These are phyloP conservation scores for Dovyalis caffra DNA, from an alignment of 345 rosid species.

Conservation along the genomic window DNA sequence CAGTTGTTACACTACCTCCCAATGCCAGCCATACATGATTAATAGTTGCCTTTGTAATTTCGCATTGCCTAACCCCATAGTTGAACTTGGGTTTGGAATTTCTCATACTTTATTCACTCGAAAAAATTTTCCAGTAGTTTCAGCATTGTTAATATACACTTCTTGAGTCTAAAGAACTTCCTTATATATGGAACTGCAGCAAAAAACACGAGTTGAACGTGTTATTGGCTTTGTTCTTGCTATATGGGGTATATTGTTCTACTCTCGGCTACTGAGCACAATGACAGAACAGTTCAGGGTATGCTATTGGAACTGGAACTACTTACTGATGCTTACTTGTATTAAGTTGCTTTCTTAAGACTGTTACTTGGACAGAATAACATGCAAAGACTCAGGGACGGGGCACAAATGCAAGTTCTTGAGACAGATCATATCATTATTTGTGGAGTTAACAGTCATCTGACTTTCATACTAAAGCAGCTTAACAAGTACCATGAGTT, in stretches of 20 bases:
- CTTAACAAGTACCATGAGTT: conserved; percentile 82
- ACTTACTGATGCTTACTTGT: conserved; percentile 12
- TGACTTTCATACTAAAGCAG: conserved; percentile 81
- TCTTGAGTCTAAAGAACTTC: conserved; percentile 27
- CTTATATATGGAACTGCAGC: conserved; percentile 57
- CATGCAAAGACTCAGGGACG: conserved; percentile 93
- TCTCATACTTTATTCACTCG: conserved; percentile 3
- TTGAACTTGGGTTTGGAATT: not conserved
- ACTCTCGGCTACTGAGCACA: conserved; percentile 90
- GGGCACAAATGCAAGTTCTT: conserved; percentile 91
- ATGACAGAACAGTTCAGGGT: conserved; percentile 98
- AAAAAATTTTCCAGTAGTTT: conserved; percentile 4
- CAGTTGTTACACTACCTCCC: not conserved
- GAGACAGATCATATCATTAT: conserved; percentile 91
- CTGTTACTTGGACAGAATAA: conserved; percentile 52
- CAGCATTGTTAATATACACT: conserved; percentile 5
- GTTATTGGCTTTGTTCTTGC: conserved; percentile 84
- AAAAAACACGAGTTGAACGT: conserved; percentile 85
- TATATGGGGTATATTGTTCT: conserved; percentile 91
- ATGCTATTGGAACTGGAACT: conserved; percentile 26
- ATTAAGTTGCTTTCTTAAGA: conserved; percentile 20
- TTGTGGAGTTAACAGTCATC: conserved; percentile 83
- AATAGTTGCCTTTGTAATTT: not conserved
- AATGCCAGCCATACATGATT: not conserved
- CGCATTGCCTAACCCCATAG: no score